These are phyloP conservation scores for Aphanocladium album DNA, from an alignment of 2,329 filamentous ascomycete genomes.

Conservation along the genomic window DNA sequence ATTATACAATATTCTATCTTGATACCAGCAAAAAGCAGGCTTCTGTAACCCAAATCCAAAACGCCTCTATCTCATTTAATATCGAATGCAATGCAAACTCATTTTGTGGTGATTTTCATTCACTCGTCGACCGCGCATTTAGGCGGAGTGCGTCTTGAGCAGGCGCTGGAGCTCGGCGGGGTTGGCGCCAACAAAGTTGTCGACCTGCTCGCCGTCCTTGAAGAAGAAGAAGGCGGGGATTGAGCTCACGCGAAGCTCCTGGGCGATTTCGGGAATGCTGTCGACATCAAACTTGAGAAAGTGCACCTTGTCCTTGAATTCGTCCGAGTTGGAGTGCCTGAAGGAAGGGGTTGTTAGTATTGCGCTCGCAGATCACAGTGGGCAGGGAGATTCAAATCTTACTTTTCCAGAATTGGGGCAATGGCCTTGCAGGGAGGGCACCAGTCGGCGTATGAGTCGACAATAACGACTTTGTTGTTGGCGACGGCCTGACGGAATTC, in stretches of 20 bases:
- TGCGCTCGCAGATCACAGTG: not conserved
- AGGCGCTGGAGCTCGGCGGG: slow-evolving; percentile 56
- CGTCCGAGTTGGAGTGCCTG: slow-evolving; percentile 31
- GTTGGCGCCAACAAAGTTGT: slow-evolving; percentile 76
- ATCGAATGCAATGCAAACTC: not conserved
- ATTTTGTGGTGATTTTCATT: not conserved
- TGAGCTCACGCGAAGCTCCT: slow-evolving; percentile 74
- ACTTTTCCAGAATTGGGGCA: slow-evolving; percentile 58
- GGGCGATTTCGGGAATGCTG: slow-evolving; percentile 66
- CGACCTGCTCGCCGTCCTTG: slow-evolving; percentile 69
- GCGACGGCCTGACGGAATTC: slow-evolving; percentile 15
- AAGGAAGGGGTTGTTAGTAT: not conserved
- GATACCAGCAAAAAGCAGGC: not conserved
- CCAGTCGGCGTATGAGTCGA: slow-evolving; percentile 88
- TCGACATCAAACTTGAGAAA: slow-evolving; percentile 95
- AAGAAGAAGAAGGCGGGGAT: slow-evolving; percentile 92
- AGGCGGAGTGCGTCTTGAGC: slow-evolving; percentile 24
- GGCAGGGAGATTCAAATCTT: slow-evolving; percentile 14
- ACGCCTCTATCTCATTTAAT: not conserved
- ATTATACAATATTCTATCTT: not conserved
- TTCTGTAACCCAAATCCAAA: not conserved
- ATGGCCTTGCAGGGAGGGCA: slow-evolving; percentile 95
- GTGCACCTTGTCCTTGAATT: slow-evolving; percentile 52
- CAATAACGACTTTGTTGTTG: slow-evolving; percentile 58
- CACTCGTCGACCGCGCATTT: not conserved